Evolutionary conservation across 805 yeast genomes (phyloP).

Genomic region (Tetrapisispora pingtungensis): DNA sequence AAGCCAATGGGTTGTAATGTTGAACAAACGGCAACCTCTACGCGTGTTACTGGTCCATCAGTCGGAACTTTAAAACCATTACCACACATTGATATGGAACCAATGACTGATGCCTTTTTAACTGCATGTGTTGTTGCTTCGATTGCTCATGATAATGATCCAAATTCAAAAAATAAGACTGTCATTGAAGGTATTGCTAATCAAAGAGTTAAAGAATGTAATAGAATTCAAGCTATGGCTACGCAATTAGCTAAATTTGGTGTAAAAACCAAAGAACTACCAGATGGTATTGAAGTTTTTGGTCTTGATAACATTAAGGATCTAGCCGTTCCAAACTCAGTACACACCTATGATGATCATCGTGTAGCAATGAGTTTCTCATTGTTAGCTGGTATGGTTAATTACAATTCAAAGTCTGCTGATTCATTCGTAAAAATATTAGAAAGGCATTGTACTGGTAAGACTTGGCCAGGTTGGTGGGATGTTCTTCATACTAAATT

Average conservation of each 20-base stretch:
- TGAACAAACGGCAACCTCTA: slow-evolving; percentile 68
- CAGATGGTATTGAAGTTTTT: slow-evolving; percentile 83
- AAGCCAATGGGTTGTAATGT: slow-evolving; percentile 93
- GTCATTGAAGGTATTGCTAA: slow-evolving; percentile 92
- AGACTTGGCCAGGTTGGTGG: slow-evolving; percentile 99
- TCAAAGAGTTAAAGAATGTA: slow-evolving; percentile 96
- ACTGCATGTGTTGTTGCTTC: slow-evolving; percentile 98
- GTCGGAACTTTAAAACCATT: slow-evolving; percentile 60
- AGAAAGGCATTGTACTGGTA: slow-evolving; percentile 88
- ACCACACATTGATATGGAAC: slow-evolving; percentile 87
- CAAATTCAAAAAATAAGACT: slow-evolving; percentile 40
- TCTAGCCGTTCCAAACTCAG: slow-evolving; percentile 53
- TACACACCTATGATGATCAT: slow-evolving; percentile 86
- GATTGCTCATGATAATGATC: slow-evolving; percentile 47
- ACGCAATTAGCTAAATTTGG: slow-evolving; percentile 84
- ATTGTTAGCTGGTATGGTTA: slow-evolving; percentile 64
- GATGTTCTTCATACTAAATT: slow-evolving; percentile 69
- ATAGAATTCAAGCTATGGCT: slow-evolving; percentile 92
- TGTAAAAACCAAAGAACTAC: slow-evolving; percentile 70
- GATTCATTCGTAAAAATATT: slow-evolving; percentile 51
- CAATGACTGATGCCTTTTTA: slow-evolving; percentile 97
- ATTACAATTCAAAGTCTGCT: slow-evolving; percentile 3
- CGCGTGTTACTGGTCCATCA: slow-evolving; percentile 88
- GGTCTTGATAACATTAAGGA: slow-evolving; percentile 45
- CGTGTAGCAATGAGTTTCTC: slow-evolving; percentile 98